Conservation (phyloP, 2,329 filamentous ascomycete genomes). For the Exophiala dermatitidis region DNA sequence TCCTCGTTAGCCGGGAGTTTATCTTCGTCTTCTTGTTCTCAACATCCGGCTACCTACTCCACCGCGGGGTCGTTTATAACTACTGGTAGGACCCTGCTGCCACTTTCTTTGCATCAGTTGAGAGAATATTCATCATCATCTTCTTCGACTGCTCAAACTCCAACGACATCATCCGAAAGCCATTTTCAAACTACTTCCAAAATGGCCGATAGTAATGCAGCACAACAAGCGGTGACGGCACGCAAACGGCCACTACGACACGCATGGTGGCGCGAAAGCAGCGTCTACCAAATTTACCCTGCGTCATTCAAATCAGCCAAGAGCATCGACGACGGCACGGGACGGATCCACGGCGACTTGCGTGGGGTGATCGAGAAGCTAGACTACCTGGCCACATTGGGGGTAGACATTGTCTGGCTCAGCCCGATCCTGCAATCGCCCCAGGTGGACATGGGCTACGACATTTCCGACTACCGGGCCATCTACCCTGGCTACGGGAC, state of each 20-base stretch:
- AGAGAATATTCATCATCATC: too few relatives aligned
- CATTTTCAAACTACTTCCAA: too few relatives aligned
- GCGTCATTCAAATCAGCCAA: conserved; percentile 47
- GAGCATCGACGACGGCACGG: conserved; percentile 35
- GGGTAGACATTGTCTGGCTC: conserved; percentile 54
- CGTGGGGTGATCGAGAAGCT: conserved; percentile 59
- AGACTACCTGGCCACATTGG: conserved; percentile 56
- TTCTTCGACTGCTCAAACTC: too few relatives aligned
- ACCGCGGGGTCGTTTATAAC: too few relatives aligned
- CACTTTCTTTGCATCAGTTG: too few relatives aligned
- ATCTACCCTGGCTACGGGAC: conserved; percentile 45
- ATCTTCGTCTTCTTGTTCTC: too few relatives aligned
- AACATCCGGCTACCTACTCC: too few relatives aligned
- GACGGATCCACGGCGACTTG: conserved; percentile 56
- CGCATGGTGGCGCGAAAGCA: conserved; percentile 51
- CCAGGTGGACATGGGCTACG: conserved; percentile 48
- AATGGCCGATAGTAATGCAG: too few relatives aligned
- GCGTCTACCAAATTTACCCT: conserved; percentile 55
- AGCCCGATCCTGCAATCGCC: conserved; percentile 47
- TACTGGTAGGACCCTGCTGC: too few relatives aligned
- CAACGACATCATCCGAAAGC: too few relatives aligned
- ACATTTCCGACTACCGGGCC: conserved; percentile 38
- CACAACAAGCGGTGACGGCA: neutral
- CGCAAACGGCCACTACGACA: conserved; percentile 6
- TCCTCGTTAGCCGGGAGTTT: too few relatives aligned